Conservation (phyloP, 1,284 basidiomycete species). For the Apiotrichum veenhuisii region DNA sequence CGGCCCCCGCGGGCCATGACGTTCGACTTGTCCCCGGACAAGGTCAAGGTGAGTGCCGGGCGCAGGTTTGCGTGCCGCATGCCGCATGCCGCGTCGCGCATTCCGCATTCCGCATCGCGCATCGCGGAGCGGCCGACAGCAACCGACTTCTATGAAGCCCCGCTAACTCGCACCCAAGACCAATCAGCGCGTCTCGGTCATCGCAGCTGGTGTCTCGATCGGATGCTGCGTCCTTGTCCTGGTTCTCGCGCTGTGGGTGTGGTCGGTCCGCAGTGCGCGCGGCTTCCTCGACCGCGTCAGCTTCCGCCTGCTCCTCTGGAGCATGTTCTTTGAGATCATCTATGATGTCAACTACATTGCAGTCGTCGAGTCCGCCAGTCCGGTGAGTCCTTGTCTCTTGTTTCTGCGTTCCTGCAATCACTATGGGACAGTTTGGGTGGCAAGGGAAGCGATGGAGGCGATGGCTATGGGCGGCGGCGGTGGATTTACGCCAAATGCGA, state of each 20-base stretch:
- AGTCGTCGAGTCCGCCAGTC: slow-evolving; percentile 13
- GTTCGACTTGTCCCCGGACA: slow-evolving; percentile 53
- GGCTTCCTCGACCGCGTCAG: slow-evolving; percentile 33
- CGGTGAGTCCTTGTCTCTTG: too few species aligned
- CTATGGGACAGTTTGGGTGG: too few species aligned
- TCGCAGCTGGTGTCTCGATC: slow-evolving; percentile 19
- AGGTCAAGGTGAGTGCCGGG: slow-evolving; percentile 54
- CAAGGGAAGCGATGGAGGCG: too few species aligned
- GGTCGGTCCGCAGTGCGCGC: slow-evolving; percentile 16
- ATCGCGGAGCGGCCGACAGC: neutral
- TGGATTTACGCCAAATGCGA: neutral
- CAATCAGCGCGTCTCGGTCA: slow-evolving; percentile 17
- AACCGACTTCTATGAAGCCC: too few species aligned
- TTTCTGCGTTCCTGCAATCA: too few species aligned
- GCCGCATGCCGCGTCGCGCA: too few species aligned
- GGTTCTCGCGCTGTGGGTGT: slow-evolving; percentile 15
- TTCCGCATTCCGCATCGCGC: neutral
- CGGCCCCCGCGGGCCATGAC: slow-evolving; percentile 12
- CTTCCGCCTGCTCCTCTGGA: slow-evolving; percentile 33
- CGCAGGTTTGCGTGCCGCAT: too few species aligned
- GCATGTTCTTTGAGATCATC: slow-evolving; percentile 32
- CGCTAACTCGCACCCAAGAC: slow-evolving; percentile 2
- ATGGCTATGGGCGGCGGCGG: too few species aligned
- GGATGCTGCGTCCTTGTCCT: slow-evolving; percentile 15
- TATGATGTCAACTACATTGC: slow-evolving; percentile 31